phyloP scores from a whole-genome alignment of 441 rosid genomes.

The Kokia cookei region DNA sequence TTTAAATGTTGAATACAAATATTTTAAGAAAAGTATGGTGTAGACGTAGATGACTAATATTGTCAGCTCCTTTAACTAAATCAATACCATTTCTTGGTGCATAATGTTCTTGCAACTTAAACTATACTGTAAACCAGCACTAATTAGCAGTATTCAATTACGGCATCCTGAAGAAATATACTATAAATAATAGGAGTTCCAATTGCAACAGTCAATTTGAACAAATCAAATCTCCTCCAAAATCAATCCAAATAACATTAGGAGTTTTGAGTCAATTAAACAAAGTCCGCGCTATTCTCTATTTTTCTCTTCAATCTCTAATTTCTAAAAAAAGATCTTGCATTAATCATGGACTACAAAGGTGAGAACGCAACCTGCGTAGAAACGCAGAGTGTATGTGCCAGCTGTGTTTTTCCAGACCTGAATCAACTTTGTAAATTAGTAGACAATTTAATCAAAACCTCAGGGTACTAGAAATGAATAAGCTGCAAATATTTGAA shows the following conservation, averaged over 20 bases:
- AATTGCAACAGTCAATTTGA: not conserved
- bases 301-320: not conserved
- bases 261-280: not conserved
- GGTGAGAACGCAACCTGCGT: slow-evolving; percentile 59
- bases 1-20: not conserved
- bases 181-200: not conserved
- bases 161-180: not conserved
- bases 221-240: not conserved
- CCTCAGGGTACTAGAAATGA: not conserved
- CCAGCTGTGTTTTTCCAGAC: slow-evolving; percentile 95
- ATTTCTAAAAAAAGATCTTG: not conserved
- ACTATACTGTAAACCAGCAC: too few species aligned
- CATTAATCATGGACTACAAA: not conserved
- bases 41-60: not conserved
- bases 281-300: not conserved
- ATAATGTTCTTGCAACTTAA: too few species aligned
- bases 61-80: not conserved
- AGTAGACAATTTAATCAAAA: not conserved
- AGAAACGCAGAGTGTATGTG: slow-evolving; percentile 88
- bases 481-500: not conserved
- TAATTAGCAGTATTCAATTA: not conserved
- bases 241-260: not conserved
- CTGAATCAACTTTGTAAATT: slow-evolving; percentile 26
- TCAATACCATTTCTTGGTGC: not conserved
- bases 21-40: not conserved